Conservation (phyloP, 1,139 yeast species). For the Barnettozyma hawaiiensis region DNA sequence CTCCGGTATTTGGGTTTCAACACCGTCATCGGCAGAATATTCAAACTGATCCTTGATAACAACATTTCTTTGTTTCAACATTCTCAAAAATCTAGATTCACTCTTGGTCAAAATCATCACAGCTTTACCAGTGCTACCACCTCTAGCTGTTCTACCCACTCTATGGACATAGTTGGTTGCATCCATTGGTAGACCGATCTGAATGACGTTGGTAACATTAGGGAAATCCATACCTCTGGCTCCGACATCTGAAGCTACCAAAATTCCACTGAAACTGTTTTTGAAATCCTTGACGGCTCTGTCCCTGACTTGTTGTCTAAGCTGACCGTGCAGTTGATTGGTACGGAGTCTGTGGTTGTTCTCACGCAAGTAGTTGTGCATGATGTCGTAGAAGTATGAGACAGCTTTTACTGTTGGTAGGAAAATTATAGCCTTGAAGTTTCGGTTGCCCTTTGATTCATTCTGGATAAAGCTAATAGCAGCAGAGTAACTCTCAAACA, state of each 20-base stretch:
- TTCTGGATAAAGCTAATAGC: conserved; percentile 44
- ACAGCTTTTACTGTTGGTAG: conserved; percentile 73
- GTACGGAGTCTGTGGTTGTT: conserved; percentile 24
- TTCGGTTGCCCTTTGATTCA: conserved; percentile 26
- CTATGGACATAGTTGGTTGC: conserved; percentile 82
- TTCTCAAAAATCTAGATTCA: conserved; percentile 45
- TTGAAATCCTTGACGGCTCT: conserved; percentile 52
- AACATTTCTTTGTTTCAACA: conserved; percentile 45
- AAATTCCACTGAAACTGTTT: conserved; percentile 43
- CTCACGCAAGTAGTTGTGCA: conserved; percentile 28
- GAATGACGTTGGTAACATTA: conserved; percentile 74
- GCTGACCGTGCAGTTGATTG: conserved; percentile 60
- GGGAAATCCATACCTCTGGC: conserved; percentile 97
- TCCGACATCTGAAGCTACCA: conserved; percentile 88
- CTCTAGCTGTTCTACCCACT: conserved; percentile 96
- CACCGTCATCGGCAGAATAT: conserved; percentile 28
- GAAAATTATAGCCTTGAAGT: conserved; percentile 76
- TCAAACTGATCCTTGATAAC: conserved; percentile 38
- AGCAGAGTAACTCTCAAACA: conserved; percentile 47
- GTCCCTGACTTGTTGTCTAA: conserved; percentile 62
- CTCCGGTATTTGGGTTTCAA: conserved; percentile 28
- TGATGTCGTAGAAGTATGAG: conserved; percentile 43
- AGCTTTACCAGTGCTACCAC: conserved; percentile 74
- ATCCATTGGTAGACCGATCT: conserved; percentile 69
- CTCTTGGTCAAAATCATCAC: conserved; percentile 42